Base-by-base conservation (phyloP, 2,329 filamentous ascomycete species). In the Aspergillus tamarii region DNA sequence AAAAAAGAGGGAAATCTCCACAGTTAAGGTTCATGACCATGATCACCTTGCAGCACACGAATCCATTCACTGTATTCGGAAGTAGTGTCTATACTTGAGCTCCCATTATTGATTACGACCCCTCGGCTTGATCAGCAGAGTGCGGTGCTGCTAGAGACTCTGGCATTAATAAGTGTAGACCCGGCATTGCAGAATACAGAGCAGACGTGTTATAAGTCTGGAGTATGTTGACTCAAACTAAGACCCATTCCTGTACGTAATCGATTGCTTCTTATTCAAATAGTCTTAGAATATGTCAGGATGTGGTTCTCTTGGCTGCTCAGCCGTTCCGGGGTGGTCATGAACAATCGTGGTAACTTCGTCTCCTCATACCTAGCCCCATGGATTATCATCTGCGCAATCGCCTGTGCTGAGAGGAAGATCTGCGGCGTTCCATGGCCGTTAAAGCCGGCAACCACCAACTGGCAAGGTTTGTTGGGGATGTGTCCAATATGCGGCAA, bases 401-500 rank as follows among this genome's bases (percentile, higher is more conserved):
- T 68, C 0, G 84, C 88, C 67, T 84, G 82, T 0, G 87, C 87
- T 32, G 83, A 85, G 72, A 87, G 84, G 78, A 87, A 85, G 60
- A 86, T 87, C 36, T 87, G 74, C 1, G 88, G 88, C 88, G 90
- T 90, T 0, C 88, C 87, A 72, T 90, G 87, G 1, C 89, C 89
- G 66, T 89, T 88, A 66, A 90, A 90, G 7, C 86, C 83, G 3
- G 84, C 86, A 36, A 83, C 81, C 1, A 88, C 77, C 81, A 84
- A 89, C 26, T 90, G 70, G 0, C 82, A 80, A 5, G 75, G 66
- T 52, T 73, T 73, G 3, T 74, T 77, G 1, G 82, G 83, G 57
- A 82, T 79, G 4, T 74, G 66, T 0, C 87, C 87, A 59, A 90
- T 77, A 70, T 84, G 82, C 0, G 84, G 84, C n/a, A 82, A 70